Percentiles rank a stretch among this genome's conserved stretches.
Conservation (phyloP, 805 yeast genomes). For the Candida ortonii region DNA sequence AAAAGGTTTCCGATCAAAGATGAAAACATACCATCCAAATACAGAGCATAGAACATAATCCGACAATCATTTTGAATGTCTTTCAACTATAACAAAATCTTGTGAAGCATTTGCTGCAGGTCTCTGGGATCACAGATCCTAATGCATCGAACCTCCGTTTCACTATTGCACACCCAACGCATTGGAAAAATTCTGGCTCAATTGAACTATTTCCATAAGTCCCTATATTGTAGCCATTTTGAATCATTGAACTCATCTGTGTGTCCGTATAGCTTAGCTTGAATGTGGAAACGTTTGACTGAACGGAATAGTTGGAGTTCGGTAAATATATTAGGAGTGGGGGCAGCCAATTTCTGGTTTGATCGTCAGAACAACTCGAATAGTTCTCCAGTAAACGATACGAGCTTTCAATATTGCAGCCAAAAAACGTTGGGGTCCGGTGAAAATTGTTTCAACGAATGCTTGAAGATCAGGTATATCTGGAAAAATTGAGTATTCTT, state of each 20-base stretch:
- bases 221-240: constrained; percentile 52
- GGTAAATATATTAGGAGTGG: constrained; percentile 55
- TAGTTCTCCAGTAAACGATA: constrained; percentile 21
- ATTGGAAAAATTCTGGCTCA: constrained; percentile 38
- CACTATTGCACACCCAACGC: constrained; percentile 57
- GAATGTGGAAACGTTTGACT: constrained; percentile 59
- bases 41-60: too few relatives aligned
- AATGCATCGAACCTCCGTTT: constrained; percentile 50
- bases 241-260: constrained; percentile 45
- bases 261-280: constrained; percentile 45
- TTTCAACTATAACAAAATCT: constrained; percentile 38
- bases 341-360: constrained; percentile 33
- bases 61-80: too few relatives aligned
- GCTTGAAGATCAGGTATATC: constrained; percentile 33
- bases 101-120: constrained; percentile 38
- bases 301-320: constrained; percentile 40
- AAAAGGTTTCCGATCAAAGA: constrained; percentile 18
- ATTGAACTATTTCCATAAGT: constrained; percentile 41
- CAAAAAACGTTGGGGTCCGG: constrained; percentile 38
- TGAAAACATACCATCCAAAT: constrained; percentile 22
- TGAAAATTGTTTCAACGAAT: constrained; percentile 23
- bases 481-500: constrained; percentile 33
- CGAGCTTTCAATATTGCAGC: constrained; percentile 38
- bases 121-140: constrained; percentile 21
- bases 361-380: constrained; percentile 7